Percentiles rank a stretch among this genome's conserved stretches.
Conservation (phyloP, 2,329 filamentous ascomycete genomes). For the Bimuria novae-zelandiae region DNA sequence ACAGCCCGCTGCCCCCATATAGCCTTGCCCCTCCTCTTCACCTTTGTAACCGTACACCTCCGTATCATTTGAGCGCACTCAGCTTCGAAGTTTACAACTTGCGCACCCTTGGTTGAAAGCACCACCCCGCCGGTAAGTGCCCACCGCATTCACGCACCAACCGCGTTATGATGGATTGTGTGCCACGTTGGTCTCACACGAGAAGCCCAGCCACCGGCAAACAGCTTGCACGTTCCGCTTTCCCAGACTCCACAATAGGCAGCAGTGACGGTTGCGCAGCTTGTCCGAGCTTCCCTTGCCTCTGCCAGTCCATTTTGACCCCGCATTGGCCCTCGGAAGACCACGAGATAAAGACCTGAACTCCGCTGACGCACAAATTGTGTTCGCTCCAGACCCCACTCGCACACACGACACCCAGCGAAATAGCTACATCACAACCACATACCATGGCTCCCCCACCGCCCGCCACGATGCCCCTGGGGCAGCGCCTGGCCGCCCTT, state of each 20-base stretch:
- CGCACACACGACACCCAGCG: constrained; percentile 32
- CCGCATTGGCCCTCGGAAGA: constrained; percentile 23
- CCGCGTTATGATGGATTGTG: constrained; percentile 35
- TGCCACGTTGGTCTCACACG: constrained; percentile 31
- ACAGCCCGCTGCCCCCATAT: constrained; percentile 32
- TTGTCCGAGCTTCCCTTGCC: constrained; percentile 9
- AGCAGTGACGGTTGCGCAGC: constrained; percentile 9
- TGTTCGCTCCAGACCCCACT: constrained; percentile 22
- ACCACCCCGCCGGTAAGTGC: constrained; percentile 34
- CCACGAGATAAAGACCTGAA: constrained; percentile 14
- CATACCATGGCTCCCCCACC: constrained; percentile 73
- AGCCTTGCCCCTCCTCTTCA: constrained; percentile 13
- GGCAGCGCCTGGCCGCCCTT: constrained; percentile 75
- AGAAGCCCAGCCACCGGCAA: constrained; percentile 29
- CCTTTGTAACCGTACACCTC: background rate
- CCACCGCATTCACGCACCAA: constrained; percentile 26
- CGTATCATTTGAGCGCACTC: background rate
- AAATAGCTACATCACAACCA: constrained; percentile 13
- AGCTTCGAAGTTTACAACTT: background rate
- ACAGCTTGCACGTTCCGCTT: constrained; percentile 38
- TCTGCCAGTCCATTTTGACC: constrained; percentile 4
- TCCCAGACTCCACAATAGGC: constrained; percentile 15
- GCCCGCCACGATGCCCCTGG: constrained; percentile 68
- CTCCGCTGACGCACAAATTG: constrained; percentile 34
- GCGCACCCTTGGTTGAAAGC: background rate